phyloP scores from a whole-genome alignment of 2,329 filamentous ascomycete species.

The Xylaria sp. region DNA sequence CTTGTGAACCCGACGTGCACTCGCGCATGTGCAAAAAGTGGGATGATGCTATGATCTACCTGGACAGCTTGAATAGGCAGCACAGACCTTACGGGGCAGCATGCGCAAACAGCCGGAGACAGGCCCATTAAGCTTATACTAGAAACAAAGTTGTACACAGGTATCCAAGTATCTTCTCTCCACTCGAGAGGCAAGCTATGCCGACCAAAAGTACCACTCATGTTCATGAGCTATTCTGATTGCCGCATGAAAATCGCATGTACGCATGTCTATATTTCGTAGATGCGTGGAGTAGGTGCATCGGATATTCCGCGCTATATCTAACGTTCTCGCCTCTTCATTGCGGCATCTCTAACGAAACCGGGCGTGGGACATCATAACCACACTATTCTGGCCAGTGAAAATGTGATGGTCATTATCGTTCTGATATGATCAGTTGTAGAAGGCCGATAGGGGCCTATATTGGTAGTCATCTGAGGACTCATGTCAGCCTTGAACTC shows the following conservation, averaged over 20 bases:
- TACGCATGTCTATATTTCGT: conserved; percentile 5
- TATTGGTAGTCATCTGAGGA: conserved; percentile 43
- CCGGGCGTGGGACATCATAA: not conserved
- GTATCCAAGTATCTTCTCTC: conserved; percentile 1
- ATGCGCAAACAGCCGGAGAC: not conserved
- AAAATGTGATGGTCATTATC: not conserved
- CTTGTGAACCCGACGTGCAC: conserved; percentile 38
- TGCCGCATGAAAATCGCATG: not conserved
- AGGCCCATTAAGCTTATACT: not conserved
- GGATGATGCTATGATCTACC: conserved; percentile 3
- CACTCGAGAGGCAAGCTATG: not conserved
- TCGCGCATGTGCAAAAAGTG: conserved; percentile 15
- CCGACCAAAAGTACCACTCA: not conserved
- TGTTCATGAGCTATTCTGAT: not conserved
- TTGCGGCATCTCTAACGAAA: conserved; percentile 1
- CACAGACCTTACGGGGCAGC: not conserved
- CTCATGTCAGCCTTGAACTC: conserved; percentile 41
- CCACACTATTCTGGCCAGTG: not conserved
- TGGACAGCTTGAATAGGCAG: not conserved
- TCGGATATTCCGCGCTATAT: conserved; percentile 6
- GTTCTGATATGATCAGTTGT: not conserved
- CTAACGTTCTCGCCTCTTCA: not conserved
- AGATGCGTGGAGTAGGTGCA: not conserved
- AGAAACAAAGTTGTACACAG: not conserved
- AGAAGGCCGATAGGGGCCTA: conserved; percentile 16